phyloP scores from a whole-genome alignment of 1,284 basidiomycete genomes.

The Cutaneotrichosporon cavernicola region DNA sequence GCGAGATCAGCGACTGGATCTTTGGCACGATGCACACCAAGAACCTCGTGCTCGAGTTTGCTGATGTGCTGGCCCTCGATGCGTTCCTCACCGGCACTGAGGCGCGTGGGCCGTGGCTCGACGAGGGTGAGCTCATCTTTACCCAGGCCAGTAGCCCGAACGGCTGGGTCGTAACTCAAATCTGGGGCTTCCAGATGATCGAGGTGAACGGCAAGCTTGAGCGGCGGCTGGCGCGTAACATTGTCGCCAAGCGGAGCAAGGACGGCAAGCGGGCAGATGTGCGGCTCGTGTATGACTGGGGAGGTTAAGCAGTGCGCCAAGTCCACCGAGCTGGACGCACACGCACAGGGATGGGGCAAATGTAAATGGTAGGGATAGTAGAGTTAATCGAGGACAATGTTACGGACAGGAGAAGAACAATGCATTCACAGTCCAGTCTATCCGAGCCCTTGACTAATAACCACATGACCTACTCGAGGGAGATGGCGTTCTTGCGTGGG shows the following conservation, averaged over 20 bases:
- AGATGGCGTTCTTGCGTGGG: conserved; percentile 24
- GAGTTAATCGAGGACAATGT: not conserved
- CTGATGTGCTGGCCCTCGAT: conserved; percentile 11
- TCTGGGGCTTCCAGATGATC: conserved; percentile 18
- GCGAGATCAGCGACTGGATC: conserved; percentile 15
- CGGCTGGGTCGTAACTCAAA: conserved; percentile 15
- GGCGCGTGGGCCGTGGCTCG: conserved; percentile 11
- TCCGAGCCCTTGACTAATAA: not conserved
- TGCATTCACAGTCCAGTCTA: conserved; percentile 2
- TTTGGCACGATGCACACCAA: conserved; percentile 13
- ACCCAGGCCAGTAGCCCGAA: conserved; percentile 7
- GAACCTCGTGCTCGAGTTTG: conserved; percentile 7
- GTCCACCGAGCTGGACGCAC: not conserved
- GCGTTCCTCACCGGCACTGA: conserved; percentile 14
- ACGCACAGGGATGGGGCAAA: not conserved
- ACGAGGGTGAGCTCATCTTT: conserved; percentile 10
- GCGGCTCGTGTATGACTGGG: conserved; percentile 17
- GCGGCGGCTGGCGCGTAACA: conserved; percentile 16
- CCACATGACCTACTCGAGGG: conserved; percentile 16
- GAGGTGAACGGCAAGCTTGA: conserved; percentile 6
- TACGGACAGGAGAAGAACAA: not conserved
- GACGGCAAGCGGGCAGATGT: conserved; percentile 7
- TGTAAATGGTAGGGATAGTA: not conserved
- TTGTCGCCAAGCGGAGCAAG: conserved; percentile 12
- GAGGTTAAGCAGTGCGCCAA: not conserved